Conservation (phyloP, 768 basidiomycete species). For the Kwoniella europaea region DNA sequence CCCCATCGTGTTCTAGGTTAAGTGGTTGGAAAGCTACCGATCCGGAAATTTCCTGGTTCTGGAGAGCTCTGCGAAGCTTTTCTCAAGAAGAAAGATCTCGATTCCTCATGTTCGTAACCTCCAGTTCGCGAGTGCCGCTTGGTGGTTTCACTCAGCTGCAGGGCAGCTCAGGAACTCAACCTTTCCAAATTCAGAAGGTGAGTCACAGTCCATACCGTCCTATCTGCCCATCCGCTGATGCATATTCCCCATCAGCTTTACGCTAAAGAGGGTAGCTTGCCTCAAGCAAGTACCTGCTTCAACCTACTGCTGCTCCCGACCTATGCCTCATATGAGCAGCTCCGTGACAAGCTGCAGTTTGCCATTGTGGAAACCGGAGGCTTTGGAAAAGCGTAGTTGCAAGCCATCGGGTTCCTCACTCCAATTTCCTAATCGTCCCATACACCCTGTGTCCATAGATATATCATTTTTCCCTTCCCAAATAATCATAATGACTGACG, state of each 20-base stretch:
- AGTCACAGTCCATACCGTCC: slow-evolving; percentile 61
- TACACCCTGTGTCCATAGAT: too few relatives aligned
- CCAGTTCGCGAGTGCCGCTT: slow-evolving; percentile 88
- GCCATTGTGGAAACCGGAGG: slow-evolving; percentile 96
- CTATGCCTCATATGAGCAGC: slow-evolving; percentile 94
- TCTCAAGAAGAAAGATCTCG: slow-evolving; percentile 95
- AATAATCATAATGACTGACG: too few relatives aligned
- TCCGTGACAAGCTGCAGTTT: slow-evolving; percentile 83
- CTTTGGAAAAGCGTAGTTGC: slow-evolving; percentile 76
- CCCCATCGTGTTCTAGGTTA: slow-evolving; percentile 29
- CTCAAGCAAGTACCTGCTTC: slow-evolving; percentile 56
- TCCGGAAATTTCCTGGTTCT: slow-evolving; percentile 98
- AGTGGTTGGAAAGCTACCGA: slow-evolving; percentile 63
- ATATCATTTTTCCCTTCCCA: background rate
- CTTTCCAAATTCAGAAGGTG: slow-evolving; percentile 93
- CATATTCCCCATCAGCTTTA: slow-evolving; percentile 29
- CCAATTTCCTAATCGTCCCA: too few relatives aligned
- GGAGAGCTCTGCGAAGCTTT: slow-evolving; percentile 97
- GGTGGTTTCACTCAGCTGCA: slow-evolving; percentile 93
- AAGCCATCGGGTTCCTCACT: too few relatives aligned
- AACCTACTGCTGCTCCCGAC: slow-evolving; percentile 68
- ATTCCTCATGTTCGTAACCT: slow-evolving; percentile 93
- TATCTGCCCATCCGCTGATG: too few relatives aligned
- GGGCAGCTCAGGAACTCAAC: slow-evolving; percentile 73
- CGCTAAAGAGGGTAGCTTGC: slow-evolving; percentile 39